phyloP scores from a whole-genome alignment of 495 filamentous ascomycete species.

The Talaromyces wortmannii region DNA sequence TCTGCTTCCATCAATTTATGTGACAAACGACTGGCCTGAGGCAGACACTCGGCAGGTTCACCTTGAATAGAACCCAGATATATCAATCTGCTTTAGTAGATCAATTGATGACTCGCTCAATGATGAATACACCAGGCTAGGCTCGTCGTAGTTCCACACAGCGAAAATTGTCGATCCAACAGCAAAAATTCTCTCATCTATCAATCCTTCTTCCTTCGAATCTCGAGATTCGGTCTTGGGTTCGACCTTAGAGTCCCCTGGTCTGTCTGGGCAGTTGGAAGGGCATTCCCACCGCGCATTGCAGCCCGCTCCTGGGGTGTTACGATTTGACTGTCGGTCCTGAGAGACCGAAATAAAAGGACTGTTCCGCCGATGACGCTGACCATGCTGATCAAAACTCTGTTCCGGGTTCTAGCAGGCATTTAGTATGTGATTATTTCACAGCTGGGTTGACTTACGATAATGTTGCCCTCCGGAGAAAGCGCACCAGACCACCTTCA shows the following conservation, averaged over 20 bases:
- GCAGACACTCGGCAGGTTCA: too few species aligned
- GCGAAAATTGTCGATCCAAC: too few species aligned
- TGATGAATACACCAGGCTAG: too few species aligned
- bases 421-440: background rate
- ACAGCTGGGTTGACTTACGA: background rate
- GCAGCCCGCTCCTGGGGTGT: background rate
- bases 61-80: too few species aligned
- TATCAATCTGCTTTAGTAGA: too few species aligned
- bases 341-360: constrained; percentile 8
- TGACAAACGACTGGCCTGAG: too few species aligned
- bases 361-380: constrained; percentile 13
- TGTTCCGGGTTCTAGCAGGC: constrained; percentile 9
- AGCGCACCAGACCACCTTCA: background rate
- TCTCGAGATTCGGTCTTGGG: too few species aligned
- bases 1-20: too few species aligned
- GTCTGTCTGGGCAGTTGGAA: constrained; percentile 3
- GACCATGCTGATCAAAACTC: constrained; percentile 10
- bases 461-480: background rate
- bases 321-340: background rate
- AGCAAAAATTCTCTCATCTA: too few species aligned
- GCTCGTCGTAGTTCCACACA: too few species aligned
- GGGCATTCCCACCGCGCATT: background rate
- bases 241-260: background rate
- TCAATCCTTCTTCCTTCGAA: too few species aligned
- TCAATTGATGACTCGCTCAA: too few species aligned